A percentile compares a stretch with the other conserved stretches of the same genome.
Conservation (phyloP, 176 grass and related monocot genomes). For the Triticum turgidum region DNA sequence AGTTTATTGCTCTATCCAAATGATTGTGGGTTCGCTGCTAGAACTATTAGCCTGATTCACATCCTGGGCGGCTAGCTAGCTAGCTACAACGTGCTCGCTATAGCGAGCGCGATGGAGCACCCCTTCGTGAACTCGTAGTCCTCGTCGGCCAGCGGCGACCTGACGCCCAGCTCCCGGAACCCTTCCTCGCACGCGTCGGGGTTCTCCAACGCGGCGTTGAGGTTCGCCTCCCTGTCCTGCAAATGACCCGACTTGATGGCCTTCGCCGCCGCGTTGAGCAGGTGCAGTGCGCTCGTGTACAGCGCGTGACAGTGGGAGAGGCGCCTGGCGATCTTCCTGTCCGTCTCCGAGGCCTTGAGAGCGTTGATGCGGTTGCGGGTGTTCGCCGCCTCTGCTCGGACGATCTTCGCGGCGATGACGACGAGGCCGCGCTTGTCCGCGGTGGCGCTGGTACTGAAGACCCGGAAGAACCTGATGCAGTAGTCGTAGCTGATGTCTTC, state of each 20-base stretch:
- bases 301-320: slow-evolving; percentile 29
- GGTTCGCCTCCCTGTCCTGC: slow-evolving; percentile 12
- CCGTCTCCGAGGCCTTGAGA: slow-evolving; percentile 32
- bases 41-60: too few species aligned
- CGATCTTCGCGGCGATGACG: slow-evolving; percentile 28
- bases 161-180: slow-evolving; percentile 4
- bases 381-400: neutral
- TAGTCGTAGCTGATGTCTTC: slow-evolving; percentile 27
- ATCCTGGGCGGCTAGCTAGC: too few species aligned
- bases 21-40: too few species aligned
- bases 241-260: neutral
- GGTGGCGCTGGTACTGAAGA: neutral
- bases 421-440: slow-evolving; percentile 46
- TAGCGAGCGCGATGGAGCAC: slow-evolving; percentile 37
- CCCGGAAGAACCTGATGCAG: slow-evolving; percentile 54
- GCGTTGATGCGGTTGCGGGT: slow-evolving; percentile 21
- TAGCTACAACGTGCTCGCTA: slow-evolving; percentile 24
- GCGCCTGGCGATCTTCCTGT: slow-evolving; percentile 4
- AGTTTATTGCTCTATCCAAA: too few species aligned
- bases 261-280: slow-evolving; percentile 1
- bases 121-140: slow-evolving; percentile 38
- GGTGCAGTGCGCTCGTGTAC: slow-evolving; percentile 24
- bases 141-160: slow-evolving; percentile 22
- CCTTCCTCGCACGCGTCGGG: slow-evolving; percentile 45
- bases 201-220: slow-evolving; percentile 29